Base-by-base conservation (phyloP, 2,329 filamentous ascomycete genomes). In the Penicillium occitanis region DNA sequence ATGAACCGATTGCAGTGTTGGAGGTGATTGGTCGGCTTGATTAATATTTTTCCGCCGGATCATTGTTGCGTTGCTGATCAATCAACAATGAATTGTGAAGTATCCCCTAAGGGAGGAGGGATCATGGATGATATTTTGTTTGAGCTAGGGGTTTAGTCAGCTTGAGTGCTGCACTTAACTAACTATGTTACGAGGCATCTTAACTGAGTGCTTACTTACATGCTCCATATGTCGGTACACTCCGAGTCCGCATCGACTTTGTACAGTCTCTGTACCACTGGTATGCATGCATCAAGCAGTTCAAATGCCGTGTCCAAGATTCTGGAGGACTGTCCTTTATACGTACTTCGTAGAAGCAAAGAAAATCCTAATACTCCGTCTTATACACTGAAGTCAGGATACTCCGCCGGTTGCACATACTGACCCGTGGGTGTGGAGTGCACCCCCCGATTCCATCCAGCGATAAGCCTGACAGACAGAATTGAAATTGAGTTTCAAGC, bases 41-140 rank as follows among this genome's bases (percentile, higher is more conserved):
- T 25, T 19, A 5, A 57, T 57, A 37, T 22, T 37, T 37, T 57
- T 8, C 33, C 53, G 33, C 53, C n/a, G 22, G 22, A 28, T 30
- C 1, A 35, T 28, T 53, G n/a, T n/a, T 8, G 30, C n/a, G 22
- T 22, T 37, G n/a, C 33, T 57, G 53, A 57, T 57, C 53, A 57
- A 57, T 57, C 51, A 53, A 53, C 50, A 53, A 53, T 30, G 28
- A 53, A 33, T 53, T 53, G 28, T 53, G 50, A 53, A 30, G 14
- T 33, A 30, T 53, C 7, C 50, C 25, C 28, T 53, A 53, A 3
- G 28, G 28, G 42, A n/a, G 37, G 37, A 37, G 13, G 35, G 35
- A 37, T 37, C 2, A 40, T 40, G 13, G 11, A 35, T 35, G 33
- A 35, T 35, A 35, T 4, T 35, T 35, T 35, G 33, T 11, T 11